Evolutionary conservation across 148 eudicot genomes (phyloP), one percentile per base, ranked within the genome.

Genomic region (Rhododendron ovatum): DNA sequence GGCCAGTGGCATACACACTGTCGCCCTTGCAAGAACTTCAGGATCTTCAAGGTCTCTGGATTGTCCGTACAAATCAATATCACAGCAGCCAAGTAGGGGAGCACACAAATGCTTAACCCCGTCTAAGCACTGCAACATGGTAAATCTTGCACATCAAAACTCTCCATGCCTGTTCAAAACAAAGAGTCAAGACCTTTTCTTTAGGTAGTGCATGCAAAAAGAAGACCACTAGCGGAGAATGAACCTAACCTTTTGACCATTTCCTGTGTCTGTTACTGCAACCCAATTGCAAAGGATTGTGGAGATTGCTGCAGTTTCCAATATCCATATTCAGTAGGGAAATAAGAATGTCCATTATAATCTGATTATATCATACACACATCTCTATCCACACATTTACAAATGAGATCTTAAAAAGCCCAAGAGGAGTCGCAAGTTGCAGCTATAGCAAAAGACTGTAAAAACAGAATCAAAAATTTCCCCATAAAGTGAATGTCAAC

Each of bases 41-140:
- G 98, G 98, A 89, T 94, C 97, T 84, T 92, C 95, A 53, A 95
- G 93, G 87, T 93, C 97, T 87, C 91, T 87, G 4, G 93, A 87
- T 75, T 94, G 93, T 85, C 91, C 93, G 84, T 92, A 67, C 88
- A 91, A 88, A 9, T 93, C 98, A 87, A 93, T 86, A 87, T 95
- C 98, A 90, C 96, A 96, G 65, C 99, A 95, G 84, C 85, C 88
- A 59, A 94, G 81, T 86, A 96, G 82, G 86, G 94, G 89, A 89
- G 96, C 91, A 88, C 93, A 89, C 33, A 96, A 92, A 90, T 91
- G 96, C 94, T 92, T 91, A 88, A 96, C 85, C 87, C 94, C 97
- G 73, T 93, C 95, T 93, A 94, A 83, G 90, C 98, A 96, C 94
- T 87, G 94, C 94, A 92, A 89, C 98, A 96, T 96, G 96, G 93